These are phyloP conservation scores for Hordeum marinum DNA, from an alignment of 176 grass and related monocot species.

Conservation along the genomic window DNA sequence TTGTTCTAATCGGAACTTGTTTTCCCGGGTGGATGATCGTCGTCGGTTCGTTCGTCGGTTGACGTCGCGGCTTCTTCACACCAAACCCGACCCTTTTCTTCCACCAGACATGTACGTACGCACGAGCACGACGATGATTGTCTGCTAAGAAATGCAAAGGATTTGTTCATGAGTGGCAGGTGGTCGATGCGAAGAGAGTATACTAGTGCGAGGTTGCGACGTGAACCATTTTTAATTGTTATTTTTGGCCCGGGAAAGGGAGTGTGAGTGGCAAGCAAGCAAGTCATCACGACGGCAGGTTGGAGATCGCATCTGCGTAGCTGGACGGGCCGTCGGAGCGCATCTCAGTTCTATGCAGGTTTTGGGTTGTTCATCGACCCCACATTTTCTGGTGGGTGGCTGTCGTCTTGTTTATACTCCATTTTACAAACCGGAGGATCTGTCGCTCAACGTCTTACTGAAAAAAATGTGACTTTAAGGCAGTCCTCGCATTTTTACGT, in stretches of 20 bases:
- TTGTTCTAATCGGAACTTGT: background rate
- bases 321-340: background rate
- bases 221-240: background rate
- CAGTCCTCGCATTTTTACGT: no score
- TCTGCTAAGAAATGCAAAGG: background rate
- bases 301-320: conserved; percentile 10
- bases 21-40: background rate
- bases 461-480: background rate
- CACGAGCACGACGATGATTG: conserved; percentile 11
- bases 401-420: background rate
- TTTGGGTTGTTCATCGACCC: background rate
- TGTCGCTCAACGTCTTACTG: background rate
- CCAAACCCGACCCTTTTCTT: background rate
- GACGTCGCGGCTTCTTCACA: conserved; percentile 23
- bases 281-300: conserved; percentile 2
- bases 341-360: background rate
- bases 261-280: conserved; percentile 10
- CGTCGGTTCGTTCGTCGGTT: conserved; percentile 12
- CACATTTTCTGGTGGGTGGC: background rate
- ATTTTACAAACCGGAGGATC: background rate
- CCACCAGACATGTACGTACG: background rate
- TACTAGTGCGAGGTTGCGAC: background rate
- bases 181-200: background rate
- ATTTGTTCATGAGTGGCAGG: background rate
- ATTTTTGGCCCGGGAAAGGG: background rate